phyloP scores from a whole-genome alignment of 257 asterid species.

The Nicotiana noctiflora region DNA sequence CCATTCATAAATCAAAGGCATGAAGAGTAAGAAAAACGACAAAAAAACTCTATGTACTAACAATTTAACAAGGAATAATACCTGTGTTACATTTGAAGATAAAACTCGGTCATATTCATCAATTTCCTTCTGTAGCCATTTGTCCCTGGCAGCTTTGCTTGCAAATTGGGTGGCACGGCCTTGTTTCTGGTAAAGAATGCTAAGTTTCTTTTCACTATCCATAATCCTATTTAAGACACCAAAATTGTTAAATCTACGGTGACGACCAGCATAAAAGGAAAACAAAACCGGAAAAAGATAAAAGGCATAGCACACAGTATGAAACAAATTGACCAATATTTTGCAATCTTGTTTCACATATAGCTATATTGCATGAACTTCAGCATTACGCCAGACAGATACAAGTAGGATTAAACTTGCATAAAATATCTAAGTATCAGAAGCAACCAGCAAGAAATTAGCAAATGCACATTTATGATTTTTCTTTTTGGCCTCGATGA shows the following conservation, averaged over 20 bases:
- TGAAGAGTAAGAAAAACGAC: background rate
- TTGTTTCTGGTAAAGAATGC: constrained; percentile 96
- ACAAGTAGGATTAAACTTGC: background rate
- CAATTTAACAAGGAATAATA: constrained; percentile 18
- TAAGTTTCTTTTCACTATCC: constrained; percentile 98
- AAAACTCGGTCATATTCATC: constrained; percentile 80
- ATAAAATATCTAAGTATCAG: background rate
- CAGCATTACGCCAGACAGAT: background rate
- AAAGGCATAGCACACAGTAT: background rate
- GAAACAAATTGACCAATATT: background rate
- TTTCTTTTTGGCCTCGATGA: background rate
- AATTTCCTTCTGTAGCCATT: constrained; percentile 90
- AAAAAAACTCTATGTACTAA: background rate
- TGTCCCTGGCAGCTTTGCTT: constrained; percentile 83
- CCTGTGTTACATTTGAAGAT: constrained; percentile 68
- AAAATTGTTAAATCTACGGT: background rate
- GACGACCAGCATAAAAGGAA: background rate
- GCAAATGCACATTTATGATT: background rate
- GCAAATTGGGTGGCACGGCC: constrained; percentile 98
- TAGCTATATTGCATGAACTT: background rate
- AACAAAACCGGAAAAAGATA: background rate
- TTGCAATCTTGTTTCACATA: background rate
- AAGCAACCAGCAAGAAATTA: background rate
- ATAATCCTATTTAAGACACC: constrained; percentile 52
- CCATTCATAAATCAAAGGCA: background rate